Base-by-base conservation (phyloP, 2,329 filamentous ascomycete species). In the Emmonsiellopsis sp. region DNA sequence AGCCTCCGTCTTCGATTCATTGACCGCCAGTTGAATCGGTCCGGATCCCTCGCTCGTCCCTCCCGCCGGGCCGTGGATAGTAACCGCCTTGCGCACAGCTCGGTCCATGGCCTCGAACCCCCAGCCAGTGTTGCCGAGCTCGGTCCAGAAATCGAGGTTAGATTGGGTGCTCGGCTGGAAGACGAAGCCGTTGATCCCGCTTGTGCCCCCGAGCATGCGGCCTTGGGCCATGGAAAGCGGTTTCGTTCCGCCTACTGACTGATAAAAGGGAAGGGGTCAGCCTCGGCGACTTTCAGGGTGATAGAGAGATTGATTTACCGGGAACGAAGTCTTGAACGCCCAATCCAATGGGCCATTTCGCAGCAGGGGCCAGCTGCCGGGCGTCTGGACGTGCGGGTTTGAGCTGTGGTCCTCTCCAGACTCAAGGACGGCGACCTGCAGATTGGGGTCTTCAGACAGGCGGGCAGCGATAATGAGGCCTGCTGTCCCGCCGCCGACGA, bases 1-100 rank as follows among this genome's bases (percentile, higher is more conserved):
- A 40, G n/a, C 21, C 21, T 13, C 39, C 9, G 1, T 40, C 9
- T 10, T 53, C 48, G n/a, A 57, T 2, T 45, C 42, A 55, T 40
- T 44, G 42, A 40, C 33, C 36, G 40, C 36, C 21, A 40, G 36
- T n/a, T 49, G 47, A 8, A 49, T 49, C 9, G 53, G 37, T 27
- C 42, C 36, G 31, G 56, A 53, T 43, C 45, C 32, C 17, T 53
- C 36, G n/a, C 44, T 36, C 7, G 53, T 55, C 47, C 45, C 50
- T 9, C 34, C 31, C 56, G 57, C 42, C 56, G 60, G 43, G 54
- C 60, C 40, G 54, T 51, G 47, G 34, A 57, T 57, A 2, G 56
- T 59, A 46, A 60, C 55, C 14, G 72, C 68, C 65, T 78, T 79
- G 32, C 68, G 66, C 57, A 80, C 76, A 56, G 79, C 80, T 0